Conservation (phyloP, 352 stramenopile species). For the Pythium apleroticum region DNA sequence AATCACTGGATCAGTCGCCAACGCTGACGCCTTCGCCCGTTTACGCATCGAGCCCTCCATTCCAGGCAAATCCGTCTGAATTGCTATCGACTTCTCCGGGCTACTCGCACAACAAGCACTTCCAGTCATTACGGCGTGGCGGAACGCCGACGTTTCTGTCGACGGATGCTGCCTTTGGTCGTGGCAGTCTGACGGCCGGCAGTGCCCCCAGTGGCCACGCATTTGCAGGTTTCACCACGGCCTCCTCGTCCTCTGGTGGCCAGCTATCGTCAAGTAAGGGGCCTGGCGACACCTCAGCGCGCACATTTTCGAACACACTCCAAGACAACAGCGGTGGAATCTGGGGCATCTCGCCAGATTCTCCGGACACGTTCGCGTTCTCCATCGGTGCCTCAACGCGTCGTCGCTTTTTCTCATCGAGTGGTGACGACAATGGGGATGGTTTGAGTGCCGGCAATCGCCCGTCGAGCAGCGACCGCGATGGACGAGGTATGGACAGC, state of each 20-base stretch:
- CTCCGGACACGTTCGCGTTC: constrained; percentile 61
- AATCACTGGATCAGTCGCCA: constrained; percentile 14
- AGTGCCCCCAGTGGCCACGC: constrained; percentile 31
- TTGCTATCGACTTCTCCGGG: constrained; percentile 70
- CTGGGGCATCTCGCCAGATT: constrained; percentile 71
- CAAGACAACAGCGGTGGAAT: constrained; percentile 50
- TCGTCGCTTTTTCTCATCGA: constrained; percentile 46
- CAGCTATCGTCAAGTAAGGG: background rate
- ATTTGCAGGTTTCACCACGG: constrained; percentile 5
- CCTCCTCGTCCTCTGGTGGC: background rate
- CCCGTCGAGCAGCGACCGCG: constrained; percentile 26
- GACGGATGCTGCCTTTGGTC: constrained; percentile 47
- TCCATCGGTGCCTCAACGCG: constrained; percentile 41
- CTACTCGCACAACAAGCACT: constrained; percentile 76
- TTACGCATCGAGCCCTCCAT: constrained; percentile 56
- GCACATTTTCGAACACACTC: constrained; percentile 62
- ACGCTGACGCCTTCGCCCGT: constrained; percentile 26
- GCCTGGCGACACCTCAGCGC: constrained; percentile 27
- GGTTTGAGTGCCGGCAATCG: background rate
- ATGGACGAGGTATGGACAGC: constrained; percentile 12
- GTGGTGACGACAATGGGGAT: constrained; percentile 11
- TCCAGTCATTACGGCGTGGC: constrained; percentile 35
- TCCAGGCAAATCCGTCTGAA: constrained; percentile 66
- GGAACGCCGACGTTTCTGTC: constrained; percentile 59
- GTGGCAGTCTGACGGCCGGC: constrained; percentile 21